Evolutionary conservation across 2,329 filamentous ascomycete genomes (phyloP).

Genomic region (Hypoxylon sp.): DNA sequence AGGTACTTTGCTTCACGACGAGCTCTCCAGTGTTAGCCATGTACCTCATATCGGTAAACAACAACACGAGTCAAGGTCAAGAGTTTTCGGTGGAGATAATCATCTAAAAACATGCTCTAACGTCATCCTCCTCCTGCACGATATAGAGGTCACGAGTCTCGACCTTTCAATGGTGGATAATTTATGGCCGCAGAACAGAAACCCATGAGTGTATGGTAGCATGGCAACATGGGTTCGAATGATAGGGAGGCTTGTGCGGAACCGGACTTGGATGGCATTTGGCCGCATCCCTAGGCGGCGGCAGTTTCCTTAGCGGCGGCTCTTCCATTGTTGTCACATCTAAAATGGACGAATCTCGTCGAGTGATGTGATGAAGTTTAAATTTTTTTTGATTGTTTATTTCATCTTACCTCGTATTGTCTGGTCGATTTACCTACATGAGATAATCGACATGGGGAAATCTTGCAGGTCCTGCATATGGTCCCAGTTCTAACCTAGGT

Average conservation of each 20-base stretch:
- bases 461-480: constrained; percentile 40
- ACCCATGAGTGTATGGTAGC: constrained; percentile 18
- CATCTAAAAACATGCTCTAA: constrained; percentile 18
- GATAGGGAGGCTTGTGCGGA: constrained; percentile 43
- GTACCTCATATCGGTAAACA: not conserved
- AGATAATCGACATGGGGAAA: constrained; percentile 38
- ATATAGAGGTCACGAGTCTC: constrained; percentile 33
- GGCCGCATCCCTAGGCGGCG: constrained; percentile 41
- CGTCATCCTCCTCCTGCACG: constrained; percentile 9
- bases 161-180: constrained; percentile 43
- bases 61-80: not conserved
- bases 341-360: constrained; percentile 38
- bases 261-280: constrained; percentile 39
- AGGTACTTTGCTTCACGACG: not conserved
- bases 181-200: constrained; percentile 32
- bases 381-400: constrained; percentile 34
- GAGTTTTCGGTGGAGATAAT: constrained; percentile 19
- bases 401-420: constrained; percentile 42
- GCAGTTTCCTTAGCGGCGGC: constrained; percentile 43
- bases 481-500: constrained; percentile 32
- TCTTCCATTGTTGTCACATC: constrained; percentile 41
- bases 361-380: constrained; percentile 41
- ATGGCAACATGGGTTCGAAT: constrained; percentile 39
- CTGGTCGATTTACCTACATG: constrained; percentile 28
- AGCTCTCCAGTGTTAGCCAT: not conserved